Percentiles rank a stretch among this genome's conserved stretches.
Conservation (phyloP, 352 stramenopile genomes). For the Globisporangium parvum region DNA sequence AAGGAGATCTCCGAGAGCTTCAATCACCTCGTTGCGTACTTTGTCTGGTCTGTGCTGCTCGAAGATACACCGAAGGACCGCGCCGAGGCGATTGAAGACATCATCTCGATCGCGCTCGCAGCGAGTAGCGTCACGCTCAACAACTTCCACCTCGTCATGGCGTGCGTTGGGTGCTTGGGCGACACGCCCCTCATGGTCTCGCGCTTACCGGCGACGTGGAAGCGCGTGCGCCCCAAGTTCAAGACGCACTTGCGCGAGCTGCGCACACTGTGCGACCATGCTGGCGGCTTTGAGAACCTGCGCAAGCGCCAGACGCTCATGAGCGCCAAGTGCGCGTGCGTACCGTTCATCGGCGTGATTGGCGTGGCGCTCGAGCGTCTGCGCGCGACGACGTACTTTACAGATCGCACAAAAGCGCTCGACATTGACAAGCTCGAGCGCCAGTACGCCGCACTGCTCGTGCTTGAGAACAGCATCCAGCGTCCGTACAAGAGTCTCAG, state of each 20-base stretch:
- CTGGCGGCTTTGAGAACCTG: constrained; percentile 65
- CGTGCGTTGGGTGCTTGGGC: constrained; percentile 63
- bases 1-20: constrained; percentile 58
- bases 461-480: constrained; percentile 40
- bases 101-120: constrained; percentile 55
- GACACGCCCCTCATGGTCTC: constrained; percentile 67
- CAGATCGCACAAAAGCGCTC: constrained; percentile 21
- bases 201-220: constrained; percentile 62
- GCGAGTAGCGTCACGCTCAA: constrained; percentile 36
- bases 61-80: constrained; percentile 63
- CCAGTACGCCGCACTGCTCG: constrained; percentile 44
- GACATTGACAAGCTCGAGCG: constrained; percentile 57
- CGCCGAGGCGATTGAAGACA: constrained; percentile 62
- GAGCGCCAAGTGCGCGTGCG: constrained; percentile 28
- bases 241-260: constrained; percentile 61
- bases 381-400: constrained; percentile 40
- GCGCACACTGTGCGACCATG: constrained; percentile 58
- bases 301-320: constrained; percentile 45
- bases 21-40: constrained; percentile 57
- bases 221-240: constrained; percentile 57
- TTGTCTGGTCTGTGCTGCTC: constrained; percentile 71
- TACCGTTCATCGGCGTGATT: constrained; percentile 76
- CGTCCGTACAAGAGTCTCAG: constrained; percentile 3
- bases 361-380: constrained; percentile 62
- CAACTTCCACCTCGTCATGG: constrained; percentile 82